Evolutionary conservation across 2,329 filamentous ascomycete genomes (phyloP).

Genomic region (Lomentospora prolificans): DNA sequence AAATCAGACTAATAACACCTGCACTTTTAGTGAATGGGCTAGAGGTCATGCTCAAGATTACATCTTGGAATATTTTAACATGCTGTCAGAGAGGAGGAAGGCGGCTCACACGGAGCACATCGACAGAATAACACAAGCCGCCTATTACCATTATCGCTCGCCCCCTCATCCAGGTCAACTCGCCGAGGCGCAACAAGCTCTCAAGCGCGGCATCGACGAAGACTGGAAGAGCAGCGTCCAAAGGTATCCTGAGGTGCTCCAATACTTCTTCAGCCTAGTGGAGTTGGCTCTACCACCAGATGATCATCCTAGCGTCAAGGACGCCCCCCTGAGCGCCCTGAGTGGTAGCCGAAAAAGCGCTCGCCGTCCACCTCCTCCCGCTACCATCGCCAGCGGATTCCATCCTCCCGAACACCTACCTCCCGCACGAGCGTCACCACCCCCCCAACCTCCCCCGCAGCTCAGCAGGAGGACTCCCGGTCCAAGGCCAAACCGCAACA

Average conservation of each 20-base stretch:
- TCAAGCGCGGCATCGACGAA: slow-evolving; percentile 67
- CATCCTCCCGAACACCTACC: slow-evolving; percentile 18
- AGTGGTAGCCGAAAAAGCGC: slow-evolving; percentile 36
- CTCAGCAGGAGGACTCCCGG: slow-evolving; percentile 29
- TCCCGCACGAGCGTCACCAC: slow-evolving; percentile 26
- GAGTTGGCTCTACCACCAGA: slow-evolving; percentile 56
- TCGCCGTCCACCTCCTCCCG: slow-evolving; percentile 27
- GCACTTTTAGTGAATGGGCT: slow-evolving; percentile 53
- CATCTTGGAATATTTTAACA: slow-evolving; percentile 54
- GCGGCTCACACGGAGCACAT: slow-evolving; percentile 44
- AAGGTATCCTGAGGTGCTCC: slow-evolving; percentile 69
- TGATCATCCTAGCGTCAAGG: slow-evolving; percentile 46
- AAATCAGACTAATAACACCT: too few relatives aligned
- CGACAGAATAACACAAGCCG: slow-evolving; percentile 43
- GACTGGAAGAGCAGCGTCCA: slow-evolving; percentile 70
- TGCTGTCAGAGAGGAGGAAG: slow-evolving; percentile 52
- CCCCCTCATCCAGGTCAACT: slow-evolving; percentile 54
- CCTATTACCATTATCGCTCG: slow-evolving; percentile 47
- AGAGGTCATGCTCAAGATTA: slow-evolving; percentile 57
- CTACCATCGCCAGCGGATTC: slow-evolving; percentile 27
- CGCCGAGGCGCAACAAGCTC: slow-evolving; percentile 49
- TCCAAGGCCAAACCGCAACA: slow-evolving; percentile 12
- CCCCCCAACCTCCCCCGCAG: slow-evolving; percentile 17
- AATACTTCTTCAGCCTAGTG: slow-evolving; percentile 69
- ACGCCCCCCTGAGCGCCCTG: slow-evolving; percentile 48